Evolutionary conservation across 768 basidiomycete species (phyloP).

Genomic region (Macrolepiota albuminosa): DNA sequence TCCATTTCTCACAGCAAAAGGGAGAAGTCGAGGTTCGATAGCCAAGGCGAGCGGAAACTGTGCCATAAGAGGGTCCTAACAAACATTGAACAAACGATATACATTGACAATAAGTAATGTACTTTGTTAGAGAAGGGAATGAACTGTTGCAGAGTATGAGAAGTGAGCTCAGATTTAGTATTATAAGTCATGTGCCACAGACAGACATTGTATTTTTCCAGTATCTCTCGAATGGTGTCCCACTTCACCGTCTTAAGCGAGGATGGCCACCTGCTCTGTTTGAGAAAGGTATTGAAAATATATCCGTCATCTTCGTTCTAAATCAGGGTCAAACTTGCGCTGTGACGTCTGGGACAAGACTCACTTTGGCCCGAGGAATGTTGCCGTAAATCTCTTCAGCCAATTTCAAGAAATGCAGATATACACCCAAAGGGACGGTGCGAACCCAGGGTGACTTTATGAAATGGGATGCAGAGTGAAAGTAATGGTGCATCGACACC

Average conservation of each 20-base stretch:
- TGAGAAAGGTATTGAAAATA: slow-evolving; percentile 59
- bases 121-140: slow-evolving; percentile 76
- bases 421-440: slow-evolving; percentile 53
- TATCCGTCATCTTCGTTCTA: slow-evolving; percentile 73
- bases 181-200: slow-evolving; percentile 8
- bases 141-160: slow-evolving; percentile 41
- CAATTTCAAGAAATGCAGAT: slow-evolving; percentile 58
- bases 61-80: slow-evolving; percentile 71
- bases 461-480: slow-evolving; percentile 66
- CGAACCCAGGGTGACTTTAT: slow-evolving; percentile 75
- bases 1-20: slow-evolving; percentile 67
- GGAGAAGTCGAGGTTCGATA: slow-evolving; percentile 70
- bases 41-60: slow-evolving; percentile 75
- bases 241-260: slow-evolving; percentile 54
- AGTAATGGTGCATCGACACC: slow-evolving; percentile 75
- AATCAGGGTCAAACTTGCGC: slow-evolving; percentile 4
- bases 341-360: slow-evolving; percentile 10
- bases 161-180: slow-evolving; percentile 14
- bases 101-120: slow-evolving; percentile 15
- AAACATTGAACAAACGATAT: slow-evolving; percentile 7
- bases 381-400: slow-evolving; percentile 57
- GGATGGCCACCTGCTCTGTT: slow-evolving; percentile 63
- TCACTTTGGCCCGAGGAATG: slow-evolving; percentile 57
- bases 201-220: slow-evolving; percentile 67
- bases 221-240: slow-evolving; percentile 60